Conservation (phyloP, 371 early-diverging fungal genomes). For the Amoeboaphelidium protococcarum region DNA sequence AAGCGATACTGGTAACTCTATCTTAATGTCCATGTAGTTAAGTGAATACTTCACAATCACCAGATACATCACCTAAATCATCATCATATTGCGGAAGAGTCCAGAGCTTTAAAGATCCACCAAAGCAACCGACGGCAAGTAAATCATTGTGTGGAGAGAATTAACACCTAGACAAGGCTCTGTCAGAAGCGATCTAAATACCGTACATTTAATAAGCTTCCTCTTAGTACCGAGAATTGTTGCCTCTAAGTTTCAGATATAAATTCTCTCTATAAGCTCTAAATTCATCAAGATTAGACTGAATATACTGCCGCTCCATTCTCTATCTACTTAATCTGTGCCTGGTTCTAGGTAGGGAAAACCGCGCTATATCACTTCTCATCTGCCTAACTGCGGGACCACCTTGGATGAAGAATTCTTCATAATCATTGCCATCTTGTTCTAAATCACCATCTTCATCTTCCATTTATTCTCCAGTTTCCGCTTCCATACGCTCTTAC, state of each 20-base stretch:
- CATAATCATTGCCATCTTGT: background rate
- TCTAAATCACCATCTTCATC: background rate
- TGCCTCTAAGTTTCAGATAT: background rate
- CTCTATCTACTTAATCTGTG: background rate
- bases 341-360: background rate
- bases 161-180: background rate
- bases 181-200: background rate
- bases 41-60: background rate
- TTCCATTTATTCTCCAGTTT: background rate
- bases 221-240: background rate
- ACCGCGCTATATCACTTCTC: background rate
- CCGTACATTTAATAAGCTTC: background rate
- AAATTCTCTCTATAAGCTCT: background rate
- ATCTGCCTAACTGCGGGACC: background rate
- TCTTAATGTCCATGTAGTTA: constrained; percentile 41
- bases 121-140: background rate
- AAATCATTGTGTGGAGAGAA: background rate
- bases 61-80: background rate
- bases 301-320: too few relatives aligned
- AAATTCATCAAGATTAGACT: too few relatives aligned
- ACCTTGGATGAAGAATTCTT: background rate
- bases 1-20: constrained; percentile 59
- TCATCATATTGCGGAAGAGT: background rate
- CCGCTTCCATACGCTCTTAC: background rate
- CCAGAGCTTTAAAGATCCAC: background rate